Evolutionary conservation across 164 flowering plant genomes (phyloP).

Genomic region (Chimonanthus praecox): DNA sequence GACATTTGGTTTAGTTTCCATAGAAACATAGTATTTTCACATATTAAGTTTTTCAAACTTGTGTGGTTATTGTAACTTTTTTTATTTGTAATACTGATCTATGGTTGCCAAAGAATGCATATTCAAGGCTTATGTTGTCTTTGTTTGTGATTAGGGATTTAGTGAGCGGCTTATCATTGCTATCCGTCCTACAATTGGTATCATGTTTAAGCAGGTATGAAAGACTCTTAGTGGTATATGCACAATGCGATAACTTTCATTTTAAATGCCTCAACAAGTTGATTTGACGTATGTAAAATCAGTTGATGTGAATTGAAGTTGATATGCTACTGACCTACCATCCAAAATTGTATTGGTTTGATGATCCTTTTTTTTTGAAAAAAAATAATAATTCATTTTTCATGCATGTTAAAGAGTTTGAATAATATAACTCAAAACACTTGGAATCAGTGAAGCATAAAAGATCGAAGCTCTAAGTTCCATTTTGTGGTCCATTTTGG

Average conservation of each 20-base stretch:
- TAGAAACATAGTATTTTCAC: background rate
- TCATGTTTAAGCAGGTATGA: constrained; percentile 86
- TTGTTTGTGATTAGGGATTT: constrained; percentile 64
- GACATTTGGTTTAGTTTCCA: background rate
- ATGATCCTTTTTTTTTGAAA: background rate
- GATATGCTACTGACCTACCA: background rate
- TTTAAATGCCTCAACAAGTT: no score
- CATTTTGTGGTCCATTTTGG: no score
- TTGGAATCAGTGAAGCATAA: no score
- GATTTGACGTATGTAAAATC: no score
- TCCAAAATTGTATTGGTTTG: background rate
- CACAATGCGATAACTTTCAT: background rate
- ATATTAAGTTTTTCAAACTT: background rate
- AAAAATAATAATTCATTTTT: no score
- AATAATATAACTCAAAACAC: no score
- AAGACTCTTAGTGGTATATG: background rate
- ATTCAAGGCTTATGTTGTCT: background rate
- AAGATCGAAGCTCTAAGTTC: no score
- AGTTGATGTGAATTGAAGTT: background rate
- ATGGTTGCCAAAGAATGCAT: background rate
- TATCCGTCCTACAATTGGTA: constrained; percentile 87
- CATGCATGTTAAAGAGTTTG: no score
- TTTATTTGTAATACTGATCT: background rate
- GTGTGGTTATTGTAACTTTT: background rate
- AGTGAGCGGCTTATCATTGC: constrained; percentile 87